Conservation (phyloP, 108 stramenopile species). For the Cyclotella kingstonii region DNA sequence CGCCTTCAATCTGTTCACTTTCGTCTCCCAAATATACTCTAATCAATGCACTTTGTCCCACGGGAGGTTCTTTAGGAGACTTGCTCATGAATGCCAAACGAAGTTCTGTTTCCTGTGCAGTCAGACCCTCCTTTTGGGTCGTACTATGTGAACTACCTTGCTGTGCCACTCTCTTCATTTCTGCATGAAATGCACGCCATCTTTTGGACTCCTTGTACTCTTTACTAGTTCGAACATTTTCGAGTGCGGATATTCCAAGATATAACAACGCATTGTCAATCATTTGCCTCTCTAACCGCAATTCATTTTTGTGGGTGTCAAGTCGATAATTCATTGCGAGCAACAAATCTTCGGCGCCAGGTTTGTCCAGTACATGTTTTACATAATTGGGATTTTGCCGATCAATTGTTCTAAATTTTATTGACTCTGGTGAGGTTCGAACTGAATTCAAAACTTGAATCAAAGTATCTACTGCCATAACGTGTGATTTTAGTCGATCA, state of each 20-base stretch:
- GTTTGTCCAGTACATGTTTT: slow-evolving; percentile 48
- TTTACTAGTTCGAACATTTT: slow-evolving; percentile 49
- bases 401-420: slow-evolving; percentile 70
- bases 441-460: slow-evolving; percentile 51
- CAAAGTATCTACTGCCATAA: slow-evolving; percentile 76
- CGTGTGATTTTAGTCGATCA: slow-evolving; percentile 61
- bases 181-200: slow-evolving; percentile 33
- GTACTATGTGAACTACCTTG: slow-evolving; percentile 12
- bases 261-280: slow-evolving; percentile 74
- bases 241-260: slow-evolving; percentile 77
- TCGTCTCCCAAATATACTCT: slow-evolving; percentile 48
- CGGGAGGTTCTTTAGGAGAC: slow-evolving; percentile 68
- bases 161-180: slow-evolving; percentile 35
- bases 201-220: slow-evolving; percentile 64
- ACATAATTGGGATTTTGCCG: slow-evolving; percentile 54
- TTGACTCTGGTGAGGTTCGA: slow-evolving; percentile 44
- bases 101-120: slow-evolving; percentile 18
- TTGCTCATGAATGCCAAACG: slow-evolving; percentile 49
- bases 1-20: slow-evolving; percentile 36
- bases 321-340: slow-evolving; percentile 73
- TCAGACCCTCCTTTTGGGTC: slow-evolving; percentile 17
- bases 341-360: slow-evolving; percentile 76
- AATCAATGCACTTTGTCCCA: slow-evolving; percentile 53
- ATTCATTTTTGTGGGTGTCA: slow-evolving; percentile 21
- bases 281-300: slow-evolving; percentile 47